A percentile compares a stretch with the other conserved stretches of the same genome.
phyloP scores from a whole-genome alignment of 2,329 filamentous ascomycete species.

The Cytospora chrysosperma region DNA sequence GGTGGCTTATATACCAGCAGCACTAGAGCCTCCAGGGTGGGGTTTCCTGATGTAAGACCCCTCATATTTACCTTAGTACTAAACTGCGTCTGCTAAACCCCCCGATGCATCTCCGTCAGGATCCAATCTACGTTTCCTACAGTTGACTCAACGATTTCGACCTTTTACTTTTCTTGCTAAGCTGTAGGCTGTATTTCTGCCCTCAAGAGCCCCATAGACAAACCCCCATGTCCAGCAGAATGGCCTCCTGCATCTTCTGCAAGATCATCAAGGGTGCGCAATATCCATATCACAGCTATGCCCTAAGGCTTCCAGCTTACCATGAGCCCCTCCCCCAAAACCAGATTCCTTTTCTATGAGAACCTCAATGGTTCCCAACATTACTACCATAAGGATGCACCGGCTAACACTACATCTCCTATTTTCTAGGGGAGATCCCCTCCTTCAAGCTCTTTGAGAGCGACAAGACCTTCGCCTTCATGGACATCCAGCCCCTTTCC shows the following conservation, averaged over 20 bases:
- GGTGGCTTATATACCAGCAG: slow-evolving; percentile 25
- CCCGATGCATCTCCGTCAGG: slow-evolving; percentile 15
- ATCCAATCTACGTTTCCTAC: not conserved
- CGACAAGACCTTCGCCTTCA: slow-evolving; percentile 89
- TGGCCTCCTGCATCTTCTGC: slow-evolving; percentile 89
- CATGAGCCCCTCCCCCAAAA: not conserved
- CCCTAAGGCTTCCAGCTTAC: not conserved
- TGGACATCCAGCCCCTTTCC: slow-evolving; percentile 90
- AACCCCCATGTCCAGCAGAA: slow-evolving; percentile 37
- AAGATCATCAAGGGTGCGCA: slow-evolving; percentile 86
- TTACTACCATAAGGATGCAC: not conserved
- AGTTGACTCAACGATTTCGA: not conserved
- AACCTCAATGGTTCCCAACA: slow-evolving; percentile 1
- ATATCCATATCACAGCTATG: not conserved
- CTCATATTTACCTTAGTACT: not conserved
- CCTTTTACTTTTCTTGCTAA: not conserved
- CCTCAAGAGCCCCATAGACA: not conserved
- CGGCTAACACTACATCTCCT: slow-evolving; percentile 19
- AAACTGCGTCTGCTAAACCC: too few relatives aligned
- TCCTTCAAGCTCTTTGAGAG: slow-evolving; percentile 95
- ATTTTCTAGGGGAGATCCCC: slow-evolving; percentile 77
- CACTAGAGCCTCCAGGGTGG: too few relatives aligned
- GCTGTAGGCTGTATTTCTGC: not conserved
- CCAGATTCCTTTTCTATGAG: not conserved
- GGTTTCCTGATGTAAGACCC: not conserved